Evolutionary conservation across 257 asterid genomes (phyloP).

Genomic region (Solanum sitiens): DNA sequence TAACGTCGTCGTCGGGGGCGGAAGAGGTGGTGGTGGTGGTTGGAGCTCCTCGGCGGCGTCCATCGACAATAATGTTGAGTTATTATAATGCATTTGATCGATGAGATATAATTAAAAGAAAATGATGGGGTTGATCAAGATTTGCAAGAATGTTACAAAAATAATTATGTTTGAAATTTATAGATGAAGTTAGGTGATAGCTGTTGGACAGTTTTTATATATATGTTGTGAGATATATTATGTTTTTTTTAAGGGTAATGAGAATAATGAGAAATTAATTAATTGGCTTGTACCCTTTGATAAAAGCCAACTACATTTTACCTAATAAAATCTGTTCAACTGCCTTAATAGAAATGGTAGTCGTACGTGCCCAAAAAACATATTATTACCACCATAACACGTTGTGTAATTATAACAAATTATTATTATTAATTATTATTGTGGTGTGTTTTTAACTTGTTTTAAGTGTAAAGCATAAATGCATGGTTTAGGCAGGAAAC

Average conservation of each 20-base stretch:
- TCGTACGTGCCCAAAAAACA: constrained; percentile 7
- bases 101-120: neutral
- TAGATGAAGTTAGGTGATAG: constrained; percentile 20
- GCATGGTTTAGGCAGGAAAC: neutral
- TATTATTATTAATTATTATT: neutral
- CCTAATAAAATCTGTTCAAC: constrained; percentile 37
- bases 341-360: constrained; percentile 20
- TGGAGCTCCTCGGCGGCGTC: constrained; percentile 1
- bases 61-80: neutral
- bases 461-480: neutral
- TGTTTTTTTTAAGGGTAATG: neutral
- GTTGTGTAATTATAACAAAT: neutral
- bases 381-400: neutral
- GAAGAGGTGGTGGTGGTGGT: neutral
- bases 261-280: neutral
- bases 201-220: constrained; percentile 13
- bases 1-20: neutral
- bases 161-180: constrained; percentile 2
- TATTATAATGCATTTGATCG: neutral
- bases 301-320: constrained; percentile 24
- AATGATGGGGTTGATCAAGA: neutral
- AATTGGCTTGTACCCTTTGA: constrained; percentile 9
- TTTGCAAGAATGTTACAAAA: constrained; percentile 1
- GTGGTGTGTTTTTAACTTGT: neutral
- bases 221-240: neutral